Base-by-base conservation (phyloP, 352 stramenopile genomes). In the Blastocystis hominis region DNA sequence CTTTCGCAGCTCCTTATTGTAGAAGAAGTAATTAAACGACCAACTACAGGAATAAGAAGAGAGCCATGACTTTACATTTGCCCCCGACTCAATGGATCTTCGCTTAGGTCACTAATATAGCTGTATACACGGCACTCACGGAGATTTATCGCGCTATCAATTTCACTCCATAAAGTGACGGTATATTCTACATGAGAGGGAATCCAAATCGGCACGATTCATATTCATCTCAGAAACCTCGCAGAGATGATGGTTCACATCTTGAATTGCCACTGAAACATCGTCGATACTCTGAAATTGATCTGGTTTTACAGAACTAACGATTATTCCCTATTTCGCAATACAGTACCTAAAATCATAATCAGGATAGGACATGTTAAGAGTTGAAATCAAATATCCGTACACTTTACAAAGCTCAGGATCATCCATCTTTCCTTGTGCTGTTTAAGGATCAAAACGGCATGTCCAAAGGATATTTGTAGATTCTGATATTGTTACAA, bases 1-100 rank as follows among this genome's bases (percentile, higher is more conserved):
- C 88, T 95, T 95, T 91, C 94, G 94, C 90, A 94, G 91, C 81
- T 91, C 90, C 81, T 94, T 94, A 91, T 96, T 95, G 92, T 94
- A 94, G 90, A 96, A 96, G 70, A 96, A 96, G 89, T 95, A 96
- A 88, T 96, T 96, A 90, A 96, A 95, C 46, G 93, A 95, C 92
- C 93, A 95, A 72, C 91, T 94, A 80, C 24, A 30, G 24, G 24
- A 13, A 47, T 38, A 17, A 79, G 10, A 88, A 24, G 5, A 64
- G 36, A 3, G 20, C n/a, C 15, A 30, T 34, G 4, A 44, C 20
- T 89, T 89, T 90, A 94, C 89, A 95, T 89, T 77, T 93, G 94
- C 70, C 93, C 93, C 81, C 95, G 92, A 75, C 92, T 94, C 86
- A 95, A 94, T 24, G 93, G 93, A 78, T 95, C 93, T 10, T 88